Base-by-base conservation (phyloP, 2,329 filamentous ascomycete species). In the Sarocladium strictum region DNA sequence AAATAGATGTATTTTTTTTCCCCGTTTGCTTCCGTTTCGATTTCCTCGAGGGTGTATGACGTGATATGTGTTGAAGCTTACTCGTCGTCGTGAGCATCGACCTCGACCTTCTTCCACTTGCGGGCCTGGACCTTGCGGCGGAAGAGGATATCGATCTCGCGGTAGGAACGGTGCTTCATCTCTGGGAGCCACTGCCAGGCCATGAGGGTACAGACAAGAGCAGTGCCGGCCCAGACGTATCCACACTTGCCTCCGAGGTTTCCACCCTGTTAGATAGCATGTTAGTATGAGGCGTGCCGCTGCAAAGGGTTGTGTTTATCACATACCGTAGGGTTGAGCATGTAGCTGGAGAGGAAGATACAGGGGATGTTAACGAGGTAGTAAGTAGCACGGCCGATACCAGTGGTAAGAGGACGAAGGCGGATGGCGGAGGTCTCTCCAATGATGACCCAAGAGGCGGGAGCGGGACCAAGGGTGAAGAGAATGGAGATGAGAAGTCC, bases 391-490 rank as follows among this genome's bases (percentile, higher is more conserved):
- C 84, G 83, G 64, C 84, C 84, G 51, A 86, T 68, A 67, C 83
- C 84, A 23, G 83, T 86, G 2, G 80, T 86, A n/a, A 86, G 69
- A 47, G 84, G 80, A 49, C 84, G 67, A 27, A 87, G 82, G 58
- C 84, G 83, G 54, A 86, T 77, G 52, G 84, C 71, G 0, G 84
- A 85, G 2, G 84, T 86, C 67, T 87, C 84, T 60, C 79, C 82
- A 47, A 87, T 86, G 60, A 86, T 83, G 69, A 82, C 79, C 77
- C 79, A 87, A 10, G 83, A 85, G 38, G 80, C 79, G 47, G 84
- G 84, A 2, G 81, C 84, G 24, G 81, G 81, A 60, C 80, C 81
- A 15, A 84, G 66, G 40, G 77, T 79, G 71, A 85, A 88, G 29
- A 85, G 68, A 55, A 87, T 79, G 26, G 84, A 86, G 62, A 87